phyloP scores from a whole-genome alignment of 1,284 basidiomycete genomes.

The Porogramme epimiltina region DNA sequence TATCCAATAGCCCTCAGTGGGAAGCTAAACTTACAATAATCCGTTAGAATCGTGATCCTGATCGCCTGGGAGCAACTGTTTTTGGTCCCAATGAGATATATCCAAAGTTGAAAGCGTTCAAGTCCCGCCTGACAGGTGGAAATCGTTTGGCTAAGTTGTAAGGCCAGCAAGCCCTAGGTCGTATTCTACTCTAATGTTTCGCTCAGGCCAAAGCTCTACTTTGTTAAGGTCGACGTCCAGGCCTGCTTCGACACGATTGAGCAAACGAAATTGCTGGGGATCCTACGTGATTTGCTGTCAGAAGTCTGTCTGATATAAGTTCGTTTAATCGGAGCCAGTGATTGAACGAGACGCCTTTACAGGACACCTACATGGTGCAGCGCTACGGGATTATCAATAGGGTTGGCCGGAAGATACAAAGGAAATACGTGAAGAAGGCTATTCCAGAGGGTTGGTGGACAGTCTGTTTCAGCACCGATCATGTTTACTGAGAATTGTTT shows the following conservation, averaged over 20 bases:
- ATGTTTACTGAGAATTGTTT: background rate
- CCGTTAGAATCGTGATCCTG: conserved; percentile 60
- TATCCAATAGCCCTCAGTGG: background rate
- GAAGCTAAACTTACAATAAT: background rate
- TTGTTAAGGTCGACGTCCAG: conserved; percentile 95
- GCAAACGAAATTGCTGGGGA: conserved; percentile 81
- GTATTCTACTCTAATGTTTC: background rate
- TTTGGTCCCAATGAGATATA: conserved; percentile 87
- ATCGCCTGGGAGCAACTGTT: conserved; percentile 77
- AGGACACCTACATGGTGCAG: conserved; percentile 71
- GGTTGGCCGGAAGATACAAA: conserved; percentile 51
- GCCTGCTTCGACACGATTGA: conserved; percentile 97
- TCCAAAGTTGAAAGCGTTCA: conserved; percentile 70
- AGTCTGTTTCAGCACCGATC: background rate
- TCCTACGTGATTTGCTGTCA: conserved; percentile 74
- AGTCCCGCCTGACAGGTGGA: conserved; percentile 50
- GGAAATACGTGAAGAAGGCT: conserved; percentile 62
- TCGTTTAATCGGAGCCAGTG: background rate
- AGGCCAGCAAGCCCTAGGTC: conserved; percentile 23
- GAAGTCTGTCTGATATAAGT: conserved; percentile 68
- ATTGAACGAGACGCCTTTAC: background rate
- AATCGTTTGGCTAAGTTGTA: conserved; percentile 50
- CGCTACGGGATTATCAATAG: conserved; percentile 63
- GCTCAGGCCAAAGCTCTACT: conserved; percentile 82
- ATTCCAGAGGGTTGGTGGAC: conserved; percentile 58